Percentiles rank a stretch among this genome's conserved stretches.
Evolutionary conservation across 805 yeast species (phyloP).

Genomic region (Cyberlindnera samutprakarnensis): DNA sequence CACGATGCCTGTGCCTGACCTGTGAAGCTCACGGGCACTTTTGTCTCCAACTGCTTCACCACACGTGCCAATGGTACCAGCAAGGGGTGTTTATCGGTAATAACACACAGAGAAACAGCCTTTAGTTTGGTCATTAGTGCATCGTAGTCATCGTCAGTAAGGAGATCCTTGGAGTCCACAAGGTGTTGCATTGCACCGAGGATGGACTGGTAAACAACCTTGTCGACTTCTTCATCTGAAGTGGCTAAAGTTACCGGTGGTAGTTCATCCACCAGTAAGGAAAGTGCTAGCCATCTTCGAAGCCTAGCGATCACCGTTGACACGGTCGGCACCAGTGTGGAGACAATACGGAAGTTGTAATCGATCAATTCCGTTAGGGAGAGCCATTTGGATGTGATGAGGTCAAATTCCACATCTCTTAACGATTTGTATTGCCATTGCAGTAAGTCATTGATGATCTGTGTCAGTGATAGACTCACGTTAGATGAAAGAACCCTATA

Average conservation of each 20-base stretch:
- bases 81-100: constrained; percentile 2
- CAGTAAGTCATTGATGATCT: neutral
- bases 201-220: constrained; percentile 3
- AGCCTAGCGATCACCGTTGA: neutral
- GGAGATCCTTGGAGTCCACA: neutral
- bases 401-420: neutral
- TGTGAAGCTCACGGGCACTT: constrained; percentile 5
- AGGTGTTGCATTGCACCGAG: constrained; percentile 1
- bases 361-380: constrained; percentile 1
- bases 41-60: constrained; percentile 1
- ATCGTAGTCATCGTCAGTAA: constrained; percentile 3
- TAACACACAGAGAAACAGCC: constrained; percentile 2
- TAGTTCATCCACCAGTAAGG: neutral
- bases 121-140: constrained; percentile 6
- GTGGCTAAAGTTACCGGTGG: constrained; percentile 1
- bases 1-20: constrained; percentile 6
- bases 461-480: neutral
- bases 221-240: constrained; percentile 1
- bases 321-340: constrained; percentile 2
- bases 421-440: neutral
- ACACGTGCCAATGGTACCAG: neutral
- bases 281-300: constrained; percentile 2
- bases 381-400: constrained; percentile 3
- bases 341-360: constrained; percentile 4
- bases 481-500: constrained; percentile 1